phyloP scores from a whole-genome alignment of 331 rosid species.

The Cydonia oblonga region DNA sequence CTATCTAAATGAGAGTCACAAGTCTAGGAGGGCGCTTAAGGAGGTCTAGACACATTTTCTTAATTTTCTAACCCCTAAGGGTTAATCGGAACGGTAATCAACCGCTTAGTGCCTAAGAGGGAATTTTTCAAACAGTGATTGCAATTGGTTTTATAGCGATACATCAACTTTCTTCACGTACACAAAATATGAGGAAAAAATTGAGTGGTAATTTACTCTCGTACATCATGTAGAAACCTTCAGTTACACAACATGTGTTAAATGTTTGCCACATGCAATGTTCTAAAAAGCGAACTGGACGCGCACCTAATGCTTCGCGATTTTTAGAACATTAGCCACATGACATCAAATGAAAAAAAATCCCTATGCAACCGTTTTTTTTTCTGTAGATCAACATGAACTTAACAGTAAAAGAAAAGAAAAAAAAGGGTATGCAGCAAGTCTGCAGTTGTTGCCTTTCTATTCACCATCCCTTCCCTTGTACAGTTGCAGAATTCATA shows the following conservation, averaged over 20 bases:
- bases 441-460: not conserved
- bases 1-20: too few species aligned
- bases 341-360: not conserved
- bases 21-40: too few species aligned
- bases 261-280: too few species aligned
- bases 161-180: not conserved
- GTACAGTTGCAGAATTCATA: constrained; percentile 13
- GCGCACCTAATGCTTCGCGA: not conserved
- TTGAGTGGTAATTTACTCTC: not conserved
- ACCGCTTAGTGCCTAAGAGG: rapidly evolving
- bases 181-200: not conserved
- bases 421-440: not conserved
- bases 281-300: not conserved
- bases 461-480: constrained; percentile 6
- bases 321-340: not conserved
- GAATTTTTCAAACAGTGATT: too few species aligned
- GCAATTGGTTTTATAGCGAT: too few species aligned
- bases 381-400: not conserved
- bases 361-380: not conserved
- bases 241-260: not conserved
- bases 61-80: too few species aligned
- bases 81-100: too few species aligned
- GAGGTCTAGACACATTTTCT: too few species aligned
- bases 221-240: not conserved
- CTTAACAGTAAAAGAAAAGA: not conserved